Evolutionary conservation across 768 basidiomycete genomes (phyloP).

Genomic region (Pleurotus platypus): DNA sequence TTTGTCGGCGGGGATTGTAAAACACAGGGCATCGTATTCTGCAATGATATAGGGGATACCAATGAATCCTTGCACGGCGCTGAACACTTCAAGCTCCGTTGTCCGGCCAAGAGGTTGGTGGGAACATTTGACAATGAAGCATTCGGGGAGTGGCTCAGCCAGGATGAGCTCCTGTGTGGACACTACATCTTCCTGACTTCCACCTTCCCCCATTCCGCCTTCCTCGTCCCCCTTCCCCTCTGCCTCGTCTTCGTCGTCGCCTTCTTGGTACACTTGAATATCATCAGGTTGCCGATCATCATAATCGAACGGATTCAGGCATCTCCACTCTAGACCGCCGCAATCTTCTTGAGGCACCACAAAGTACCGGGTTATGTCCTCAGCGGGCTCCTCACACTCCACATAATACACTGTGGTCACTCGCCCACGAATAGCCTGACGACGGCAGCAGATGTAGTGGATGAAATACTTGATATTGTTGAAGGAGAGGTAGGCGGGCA

Average conservation of each 20-base stretch:
- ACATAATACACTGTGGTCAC: slow-evolving; percentile 5
- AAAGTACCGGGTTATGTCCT: background rate
- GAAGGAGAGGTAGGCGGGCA: background rate
- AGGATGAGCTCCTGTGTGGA: background rate
- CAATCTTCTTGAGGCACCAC: background rate
- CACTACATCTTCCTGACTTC: too few species aligned
- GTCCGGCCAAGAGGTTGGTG: background rate
- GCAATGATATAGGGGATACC: slow-evolving; percentile 3
- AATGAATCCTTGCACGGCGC: background rate
- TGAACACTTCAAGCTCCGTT: slow-evolving; percentile 4
- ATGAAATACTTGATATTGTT: background rate
- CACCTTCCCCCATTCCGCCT: too few species aligned
- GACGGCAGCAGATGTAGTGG: background rate
- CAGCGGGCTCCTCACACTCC: background rate
- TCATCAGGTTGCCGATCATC: background rate
- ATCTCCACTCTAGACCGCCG: background rate
- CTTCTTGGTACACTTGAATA: too few species aligned
- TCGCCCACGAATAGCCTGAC: slow-evolving; percentile 4
- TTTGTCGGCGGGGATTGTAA: background rate
- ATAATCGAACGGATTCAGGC: background rate
- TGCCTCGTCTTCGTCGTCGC: background rate
- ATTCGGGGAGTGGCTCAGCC: background rate
- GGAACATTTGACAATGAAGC: background rate
- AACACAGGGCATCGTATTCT: background rate
- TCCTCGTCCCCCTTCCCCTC: too few species aligned